Evolutionary conservation across 2,329 filamentous ascomycete genomes (phyloP), one percentile per base, ranked within the genome.

Genomic region (Cordyceps cateniannulata): DNA sequence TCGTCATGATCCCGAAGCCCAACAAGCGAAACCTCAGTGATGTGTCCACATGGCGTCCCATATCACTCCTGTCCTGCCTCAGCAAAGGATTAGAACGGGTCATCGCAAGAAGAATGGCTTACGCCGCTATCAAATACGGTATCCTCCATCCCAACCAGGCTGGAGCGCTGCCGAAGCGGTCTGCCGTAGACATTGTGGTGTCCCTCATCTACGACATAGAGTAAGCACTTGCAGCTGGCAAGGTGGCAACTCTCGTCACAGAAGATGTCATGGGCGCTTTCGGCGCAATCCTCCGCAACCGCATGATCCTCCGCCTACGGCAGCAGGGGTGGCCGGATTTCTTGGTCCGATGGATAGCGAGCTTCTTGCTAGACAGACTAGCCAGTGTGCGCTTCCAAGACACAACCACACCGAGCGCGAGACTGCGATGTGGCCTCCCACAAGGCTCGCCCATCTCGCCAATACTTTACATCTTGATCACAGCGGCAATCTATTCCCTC

Each of bases 71-170:
- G 6, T 67, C 63, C 4, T 68, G 51, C 35, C 63, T 71, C 2
- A 63, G 67, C n/a, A 71, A 71, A 59, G 63, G 69, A 1, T 64
- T 70, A 9, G 66, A 71, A 59, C 60, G 65, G 18, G 51, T 71
- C 5, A 61, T 70, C 12, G 65, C 65, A 47, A 62, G 62, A 51
- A 58, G 64, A 38, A 58, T 69, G 10, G 64, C 63, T 9, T 68
- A 44, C 44, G 64, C 58, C 38, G 58, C 59, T 8, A 65, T 69
- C n/a, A 45, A 65, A 24, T 52, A 67, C 29, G 49, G 60, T 4
- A 62, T 69, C 40, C 59, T 70, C 3, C 59, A 66, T 42, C 63
- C 52, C 9, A 54, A 67, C 29, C 59, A 67, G 25, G 65, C 62
- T 10, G 61, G 65, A 9, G 66, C 67, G 4, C 68, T 71, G 4